phyloP scores from a whole-genome alignment of 2,329 filamentous ascomycete species.

The Hypoxylon sp. region DNA sequence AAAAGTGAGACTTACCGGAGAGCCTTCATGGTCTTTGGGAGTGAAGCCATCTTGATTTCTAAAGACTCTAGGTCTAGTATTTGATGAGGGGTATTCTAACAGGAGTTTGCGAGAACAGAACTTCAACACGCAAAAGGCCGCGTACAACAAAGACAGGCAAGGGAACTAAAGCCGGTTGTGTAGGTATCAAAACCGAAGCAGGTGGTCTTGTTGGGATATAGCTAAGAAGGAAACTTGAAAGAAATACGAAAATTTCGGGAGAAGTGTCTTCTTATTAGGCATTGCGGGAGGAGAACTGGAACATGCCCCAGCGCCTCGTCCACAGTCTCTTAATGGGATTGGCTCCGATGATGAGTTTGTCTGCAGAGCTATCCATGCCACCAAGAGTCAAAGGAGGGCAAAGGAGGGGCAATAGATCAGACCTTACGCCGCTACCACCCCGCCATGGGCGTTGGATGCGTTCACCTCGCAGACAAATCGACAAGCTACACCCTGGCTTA shows the following conservation, averaged over 20 bases:
- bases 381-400: conserved; percentile 32
- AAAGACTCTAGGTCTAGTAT: conserved; percentile 29
- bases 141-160: conserved; percentile 8
- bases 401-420: conserved; percentile 46
- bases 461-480: conserved; percentile 47
- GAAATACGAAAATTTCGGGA: conserved; percentile 30
- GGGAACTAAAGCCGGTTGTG: conserved; percentile 5
- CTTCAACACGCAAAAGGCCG: conserved; percentile 7
- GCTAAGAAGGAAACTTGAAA: conserved; percentile 21
- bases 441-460: conserved; percentile 45
- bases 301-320: conserved; percentile 29
- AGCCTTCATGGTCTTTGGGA: conserved; percentile 66
- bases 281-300: conserved; percentile 20
- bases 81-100: conserved; percentile 38
- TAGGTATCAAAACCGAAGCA: conserved; percentile 14
- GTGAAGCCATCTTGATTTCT: conserved; percentile 53
- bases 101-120: conserved; percentile 15
- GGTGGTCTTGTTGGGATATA: conserved; percentile 12
- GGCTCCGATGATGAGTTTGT: conserved; percentile 38
- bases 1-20: conserved; percentile 63
- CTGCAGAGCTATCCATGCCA: conserved; percentile 41
- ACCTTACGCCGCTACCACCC: conserved; percentile 39
- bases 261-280: conserved; percentile 36
- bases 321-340: conserved; percentile 36
- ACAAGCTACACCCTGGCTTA: conserved; percentile 38